Conservation (phyloP, 2,329 filamentous ascomycete species). For the Teratosphaeria nubilosa region DNA sequence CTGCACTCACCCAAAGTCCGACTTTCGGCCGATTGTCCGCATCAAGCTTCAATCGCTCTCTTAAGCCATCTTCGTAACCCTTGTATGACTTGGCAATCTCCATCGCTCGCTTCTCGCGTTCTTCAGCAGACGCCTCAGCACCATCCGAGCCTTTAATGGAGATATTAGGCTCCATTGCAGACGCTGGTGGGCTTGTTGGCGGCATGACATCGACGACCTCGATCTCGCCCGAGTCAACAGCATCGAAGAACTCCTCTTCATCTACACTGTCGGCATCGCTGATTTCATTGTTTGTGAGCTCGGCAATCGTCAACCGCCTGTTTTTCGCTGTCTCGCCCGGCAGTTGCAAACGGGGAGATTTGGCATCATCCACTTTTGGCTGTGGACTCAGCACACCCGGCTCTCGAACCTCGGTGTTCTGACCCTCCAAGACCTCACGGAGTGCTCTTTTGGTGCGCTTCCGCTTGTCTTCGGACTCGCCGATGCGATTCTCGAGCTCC, state of each 20-base stretch:
- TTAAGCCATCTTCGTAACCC: slow-evolving; percentile 83
- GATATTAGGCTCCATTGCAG: background rate
- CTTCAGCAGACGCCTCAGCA: background rate
- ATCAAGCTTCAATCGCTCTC: slow-evolving; percentile 74
- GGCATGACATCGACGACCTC: slow-evolving; percentile 64
- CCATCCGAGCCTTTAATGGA: background rate
- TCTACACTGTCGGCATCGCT: slow-evolving; percentile 77
- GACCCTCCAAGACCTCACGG: slow-evolving; percentile 65
- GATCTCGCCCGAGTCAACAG: slow-evolving; percentile 85
- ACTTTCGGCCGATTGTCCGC: slow-evolving; percentile 88
- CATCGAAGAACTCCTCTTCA: slow-evolving; percentile 94
- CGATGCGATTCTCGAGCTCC: slow-evolving; percentile 74
- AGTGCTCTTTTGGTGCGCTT: slow-evolving; percentile 82
- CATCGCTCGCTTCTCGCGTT: slow-evolving; percentile 27
- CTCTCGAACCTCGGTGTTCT: slow-evolving; percentile 2
- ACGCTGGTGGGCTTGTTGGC: slow-evolving; percentile 8
- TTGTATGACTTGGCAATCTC: slow-evolving; percentile 71
- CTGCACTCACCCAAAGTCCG: slow-evolving; percentile 72
- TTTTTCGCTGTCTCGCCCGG: slow-evolving; percentile 24
- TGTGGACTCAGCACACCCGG: background rate
- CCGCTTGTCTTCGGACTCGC: slow-evolving; percentile 81
- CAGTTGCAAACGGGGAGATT: slow-evolving; percentile 13
- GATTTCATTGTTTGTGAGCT: slow-evolving; percentile 54
- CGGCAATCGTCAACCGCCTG: slow-evolving; percentile 57
- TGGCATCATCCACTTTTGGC: background rate